phyloP scores from a whole-genome alignment of 2,329 filamentous ascomycete species.

The Herpotrichia juniperi region DNA sequence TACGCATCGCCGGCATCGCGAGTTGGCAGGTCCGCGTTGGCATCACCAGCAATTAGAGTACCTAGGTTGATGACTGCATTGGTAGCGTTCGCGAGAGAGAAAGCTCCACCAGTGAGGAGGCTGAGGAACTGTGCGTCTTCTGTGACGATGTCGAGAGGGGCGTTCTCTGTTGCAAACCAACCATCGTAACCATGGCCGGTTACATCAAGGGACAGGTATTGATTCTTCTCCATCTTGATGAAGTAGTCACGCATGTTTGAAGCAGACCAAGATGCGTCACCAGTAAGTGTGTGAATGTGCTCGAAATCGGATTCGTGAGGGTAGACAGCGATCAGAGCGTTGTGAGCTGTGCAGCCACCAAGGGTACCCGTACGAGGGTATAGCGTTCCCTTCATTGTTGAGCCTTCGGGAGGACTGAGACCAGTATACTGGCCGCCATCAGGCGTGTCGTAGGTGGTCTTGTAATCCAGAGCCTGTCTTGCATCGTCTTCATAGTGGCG shows the following conservation, averaged over 20 bases:
- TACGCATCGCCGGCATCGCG: constrained; percentile 57
- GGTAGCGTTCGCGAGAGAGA: constrained; percentile 55
- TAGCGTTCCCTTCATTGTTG: constrained; percentile 59
- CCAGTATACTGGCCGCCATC: constrained; percentile 54
- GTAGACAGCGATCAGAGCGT: constrained; percentile 65
- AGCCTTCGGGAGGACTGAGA: constrained; percentile 58
- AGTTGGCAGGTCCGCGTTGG: constrained; percentile 53
- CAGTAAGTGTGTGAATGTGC: constrained; percentile 62
- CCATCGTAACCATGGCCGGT: constrained; percentile 63
- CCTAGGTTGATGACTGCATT: constrained; percentile 42
- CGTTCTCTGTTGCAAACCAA: constrained; percentile 61
- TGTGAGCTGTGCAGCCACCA: constrained; percentile 67
- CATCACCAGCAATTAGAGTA: constrained; percentile 53
- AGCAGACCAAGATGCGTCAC: constrained; percentile 64
- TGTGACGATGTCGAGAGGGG: constrained; percentile 58
- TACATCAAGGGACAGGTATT: constrained; percentile 53
- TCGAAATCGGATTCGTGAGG: constrained; percentile 67
- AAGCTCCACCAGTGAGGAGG: constrained; percentile 57
- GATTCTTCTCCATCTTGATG: constrained; percentile 60
- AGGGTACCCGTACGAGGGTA: constrained; percentile 65
- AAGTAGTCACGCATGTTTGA: constrained; percentile 67
- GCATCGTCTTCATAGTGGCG: constrained; percentile 63
- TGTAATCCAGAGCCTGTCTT: constrained; percentile 62
- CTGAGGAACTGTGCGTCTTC: constrained; percentile 61
- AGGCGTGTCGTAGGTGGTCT: constrained; percentile 60